These are phyloP conservation scores for Fraxinus anomala DNA, from an alignment of 257 asterid species.

Conservation along the genomic window DNA sequence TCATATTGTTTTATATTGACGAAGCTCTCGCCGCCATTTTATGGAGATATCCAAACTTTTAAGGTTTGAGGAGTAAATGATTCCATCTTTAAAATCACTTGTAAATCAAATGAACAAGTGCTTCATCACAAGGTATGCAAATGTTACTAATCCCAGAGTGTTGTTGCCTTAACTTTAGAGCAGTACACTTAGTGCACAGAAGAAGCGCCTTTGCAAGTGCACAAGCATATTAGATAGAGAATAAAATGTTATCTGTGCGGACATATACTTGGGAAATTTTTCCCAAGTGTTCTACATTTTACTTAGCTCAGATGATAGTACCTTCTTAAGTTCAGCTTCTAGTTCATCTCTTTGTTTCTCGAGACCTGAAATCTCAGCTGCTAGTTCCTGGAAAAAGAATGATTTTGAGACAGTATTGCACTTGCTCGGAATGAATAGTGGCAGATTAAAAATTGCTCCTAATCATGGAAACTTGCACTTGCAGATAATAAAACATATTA, in stretches of 20 bases:
- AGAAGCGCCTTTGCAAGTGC: not conserved
- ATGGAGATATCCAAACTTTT: not conserved
- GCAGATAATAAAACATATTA: constrained; percentile 12
- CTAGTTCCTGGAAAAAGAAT: constrained; percentile 64
- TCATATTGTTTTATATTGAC: not conserved
- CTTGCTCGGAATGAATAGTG: constrained; percentile 4
- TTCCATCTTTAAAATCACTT: not conserved
- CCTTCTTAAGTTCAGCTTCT: constrained; percentile 94
- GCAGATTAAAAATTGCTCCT: constrained; percentile 20
- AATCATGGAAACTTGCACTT: constrained; percentile 17
- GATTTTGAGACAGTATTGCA: constrained; percentile 27
- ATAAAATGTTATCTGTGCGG: not conserved
- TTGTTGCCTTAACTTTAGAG: not conserved
- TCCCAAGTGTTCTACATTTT: not conserved
- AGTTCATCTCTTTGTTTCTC: constrained; percentile 83
- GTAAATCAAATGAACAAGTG: not conserved
- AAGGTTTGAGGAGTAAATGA: not conserved
- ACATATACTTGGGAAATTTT: not conserved
- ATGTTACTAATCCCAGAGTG: not conserved
- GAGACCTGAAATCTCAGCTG: constrained; percentile 75
- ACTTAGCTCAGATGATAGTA: constrained; percentile 30
- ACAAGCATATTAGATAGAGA: not conserved
- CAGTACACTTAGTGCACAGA: not conserved
- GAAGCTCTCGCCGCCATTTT: not conserved
- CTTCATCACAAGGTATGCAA: not conserved